These are phyloP conservation scores for Ophiostoma piceae DNA, from an alignment of 2,329 filamentous ascomycete genomes.

Conservation along the genomic window DNA sequence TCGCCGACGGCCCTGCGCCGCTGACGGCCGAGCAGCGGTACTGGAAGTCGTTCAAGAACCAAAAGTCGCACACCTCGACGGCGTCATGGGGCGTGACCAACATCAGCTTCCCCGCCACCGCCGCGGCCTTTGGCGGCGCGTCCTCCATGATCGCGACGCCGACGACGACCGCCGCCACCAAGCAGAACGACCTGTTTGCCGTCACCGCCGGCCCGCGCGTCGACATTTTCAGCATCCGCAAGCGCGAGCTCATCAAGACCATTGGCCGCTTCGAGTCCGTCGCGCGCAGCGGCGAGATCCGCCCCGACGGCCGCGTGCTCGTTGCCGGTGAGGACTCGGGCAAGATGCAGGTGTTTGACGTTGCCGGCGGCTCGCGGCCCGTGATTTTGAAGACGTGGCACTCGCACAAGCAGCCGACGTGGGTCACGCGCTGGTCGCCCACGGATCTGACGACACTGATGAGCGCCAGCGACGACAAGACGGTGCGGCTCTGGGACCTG, in stretches of 20 bases:
- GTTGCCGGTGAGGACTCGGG: slow-evolving; percentile 89
- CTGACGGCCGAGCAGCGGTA: slow-evolving; percentile 90
- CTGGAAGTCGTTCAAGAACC: slow-evolving; percentile 93
- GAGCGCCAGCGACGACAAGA: slow-evolving; percentile 87
- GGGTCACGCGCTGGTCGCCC: slow-evolving; percentile 87
- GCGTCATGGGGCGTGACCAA: slow-evolving; percentile 85
- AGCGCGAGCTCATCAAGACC: slow-evolving; percentile 85
- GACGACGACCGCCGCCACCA: slow-evolving; percentile 38
- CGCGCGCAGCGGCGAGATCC: slow-evolving; percentile 81
- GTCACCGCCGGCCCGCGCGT: slow-evolving; percentile 92
- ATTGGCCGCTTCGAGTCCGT: slow-evolving; percentile 91
- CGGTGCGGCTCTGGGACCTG: slow-evolving; percentile 90
- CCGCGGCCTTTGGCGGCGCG: slow-evolving; percentile 33
- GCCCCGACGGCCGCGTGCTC: slow-evolving; percentile 80
- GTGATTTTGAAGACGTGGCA: slow-evolving; percentile 95
- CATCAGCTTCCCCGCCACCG: slow-evolving; percentile 65
- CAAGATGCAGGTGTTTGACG: slow-evolving; percentile 90
- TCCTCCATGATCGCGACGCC: slow-evolving; percentile 39
- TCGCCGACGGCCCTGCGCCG: slow-evolving; percentile 74
- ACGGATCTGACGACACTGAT: slow-evolving; percentile 79
- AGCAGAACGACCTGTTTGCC: slow-evolving; percentile 69
- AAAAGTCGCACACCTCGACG: slow-evolving; percentile 82
- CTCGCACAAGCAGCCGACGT: slow-evolving; percentile 89
- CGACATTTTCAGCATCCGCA: slow-evolving; percentile 89
- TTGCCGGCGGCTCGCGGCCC: slow-evolving; percentile 58